These are phyloP conservation scores for Cyclospora cayetanensis DNA, from an alignment of 169 alveolate genomes.

Conservation along the genomic window DNA sequence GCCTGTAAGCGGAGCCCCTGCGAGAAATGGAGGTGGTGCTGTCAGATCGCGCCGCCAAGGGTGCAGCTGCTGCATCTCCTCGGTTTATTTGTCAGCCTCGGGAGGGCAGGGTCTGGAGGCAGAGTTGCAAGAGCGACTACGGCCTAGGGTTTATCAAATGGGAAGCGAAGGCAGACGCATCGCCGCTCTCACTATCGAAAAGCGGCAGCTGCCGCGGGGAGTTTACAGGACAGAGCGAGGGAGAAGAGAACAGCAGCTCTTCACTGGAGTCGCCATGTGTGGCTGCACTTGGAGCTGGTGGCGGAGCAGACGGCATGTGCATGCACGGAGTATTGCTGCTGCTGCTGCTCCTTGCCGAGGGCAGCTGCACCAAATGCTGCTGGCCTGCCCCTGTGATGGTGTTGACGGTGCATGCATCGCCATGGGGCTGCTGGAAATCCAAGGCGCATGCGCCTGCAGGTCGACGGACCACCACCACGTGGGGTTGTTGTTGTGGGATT, in stretches of 20 bases:
- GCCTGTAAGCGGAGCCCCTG: neutral
- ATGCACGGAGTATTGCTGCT: neutral
- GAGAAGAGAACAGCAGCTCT: slow-evolving; percentile 40
- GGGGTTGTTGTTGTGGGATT: neutral
- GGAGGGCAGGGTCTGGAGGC: too few species aligned
- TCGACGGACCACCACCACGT: neutral
- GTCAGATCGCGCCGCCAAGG: neutral
- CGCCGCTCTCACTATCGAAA: neutral
- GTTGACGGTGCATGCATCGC: neutral
- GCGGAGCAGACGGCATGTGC: neutral
- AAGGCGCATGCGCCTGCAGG: neutral
- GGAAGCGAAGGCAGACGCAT: neutral
- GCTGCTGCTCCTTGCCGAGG: slow-evolving; percentile 1
- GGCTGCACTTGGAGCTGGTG: neutral
- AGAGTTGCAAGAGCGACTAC: neutral
- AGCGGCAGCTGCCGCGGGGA: neutral
- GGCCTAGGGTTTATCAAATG: slow-evolving; percentile 6
- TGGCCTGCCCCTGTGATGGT: neutral
- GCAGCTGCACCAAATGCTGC: slow-evolving; percentile 2
- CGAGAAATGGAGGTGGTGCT: neutral
- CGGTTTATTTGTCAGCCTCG: neutral
- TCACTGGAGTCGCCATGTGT: neutral
- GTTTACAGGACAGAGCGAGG: neutral
- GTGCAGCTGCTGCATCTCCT: neutral
- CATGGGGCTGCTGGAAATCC: neutral